Evolutionary conservation across 495 filamentous ascomycete genomes (phyloP).

Genomic region (Aspergillus olivimuriae): DNA sequence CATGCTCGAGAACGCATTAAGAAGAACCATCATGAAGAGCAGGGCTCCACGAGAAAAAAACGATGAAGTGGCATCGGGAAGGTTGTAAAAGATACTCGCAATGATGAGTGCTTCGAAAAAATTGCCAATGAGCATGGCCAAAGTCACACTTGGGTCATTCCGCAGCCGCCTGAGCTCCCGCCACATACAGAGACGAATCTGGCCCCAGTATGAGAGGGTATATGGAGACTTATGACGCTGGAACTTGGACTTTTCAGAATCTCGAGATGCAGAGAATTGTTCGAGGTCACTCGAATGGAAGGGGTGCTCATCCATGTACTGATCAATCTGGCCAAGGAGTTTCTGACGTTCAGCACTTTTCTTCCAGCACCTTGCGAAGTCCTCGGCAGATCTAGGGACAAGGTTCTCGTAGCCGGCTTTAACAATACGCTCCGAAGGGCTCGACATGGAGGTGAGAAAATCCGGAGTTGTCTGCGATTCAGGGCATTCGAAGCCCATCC

Average conservation of each 20-base stretch:
- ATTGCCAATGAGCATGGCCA: slow-evolving; percentile 63
- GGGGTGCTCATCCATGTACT: slow-evolving; percentile 30
- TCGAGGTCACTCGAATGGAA: slow-evolving; percentile 12
- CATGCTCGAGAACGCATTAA: slow-evolving; percentile 73
- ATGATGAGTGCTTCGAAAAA: slow-evolving; percentile 68
- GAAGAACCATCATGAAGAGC: slow-evolving; percentile 75
- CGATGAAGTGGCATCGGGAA: slow-evolving; percentile 50
- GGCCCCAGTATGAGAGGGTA: slow-evolving; percentile 24
- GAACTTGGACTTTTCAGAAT: slow-evolving; percentile 16
- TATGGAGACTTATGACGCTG: slow-evolving; percentile 27
- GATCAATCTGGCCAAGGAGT: slow-evolving; percentile 36
- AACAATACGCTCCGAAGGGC: slow-evolving; percentile 49
- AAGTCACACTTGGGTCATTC: slow-evolving; percentile 63
- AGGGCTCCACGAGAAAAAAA: slow-evolving; percentile 72
- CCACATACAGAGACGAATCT: slow-evolving; percentile 31
- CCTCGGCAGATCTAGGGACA: slow-evolving; percentile 59
- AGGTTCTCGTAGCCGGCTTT: slow-evolving; percentile 49
- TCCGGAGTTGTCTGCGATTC: slow-evolving; percentile 54
- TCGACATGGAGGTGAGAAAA: slow-evolving; percentile 65
- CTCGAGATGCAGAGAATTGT: slow-evolving; percentile 14
- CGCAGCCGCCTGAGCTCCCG: slow-evolving; percentile 43
- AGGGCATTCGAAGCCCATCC: slow-evolving; percentile 49
- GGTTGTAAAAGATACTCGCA: slow-evolving; percentile 73
- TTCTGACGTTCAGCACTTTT: slow-evolving; percentile 36
- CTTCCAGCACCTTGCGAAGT: slow-evolving; percentile 53